These are phyloP conservation scores for Solanum etuberosum DNA, from an alignment of 257 asterid species.

Conservation along the genomic window DNA sequence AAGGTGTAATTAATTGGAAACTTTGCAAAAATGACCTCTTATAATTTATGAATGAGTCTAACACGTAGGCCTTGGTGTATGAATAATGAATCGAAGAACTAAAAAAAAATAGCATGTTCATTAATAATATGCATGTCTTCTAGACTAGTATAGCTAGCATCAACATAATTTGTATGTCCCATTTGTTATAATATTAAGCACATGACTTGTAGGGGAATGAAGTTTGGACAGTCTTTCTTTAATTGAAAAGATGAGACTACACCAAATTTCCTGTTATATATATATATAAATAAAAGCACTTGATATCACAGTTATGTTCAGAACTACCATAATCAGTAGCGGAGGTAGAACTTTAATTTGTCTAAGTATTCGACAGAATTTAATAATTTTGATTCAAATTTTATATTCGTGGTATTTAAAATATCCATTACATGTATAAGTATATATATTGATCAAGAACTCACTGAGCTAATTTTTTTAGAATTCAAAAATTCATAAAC, in stretches of 20 bases:
- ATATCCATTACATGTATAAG: not conserved
- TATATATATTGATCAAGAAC: not conserved
- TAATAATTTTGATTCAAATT: too few relatives aligned
- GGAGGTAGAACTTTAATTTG: not conserved
- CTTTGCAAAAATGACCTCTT: not conserved
- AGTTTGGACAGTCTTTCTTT: not conserved
- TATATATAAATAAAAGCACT: not conserved
- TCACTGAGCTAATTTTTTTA: not conserved
- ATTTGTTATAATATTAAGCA: not conserved
- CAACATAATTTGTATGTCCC: not conserved
- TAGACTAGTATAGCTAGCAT: not conserved
- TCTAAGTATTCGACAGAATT: too few relatives aligned
- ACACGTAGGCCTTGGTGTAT: not conserved
- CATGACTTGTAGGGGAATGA: not conserved
- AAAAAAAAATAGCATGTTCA: not conserved
- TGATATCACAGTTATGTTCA: not conserved
- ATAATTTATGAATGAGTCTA: not conserved
- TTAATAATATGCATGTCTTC: not conserved
- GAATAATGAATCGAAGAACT: not conserved
- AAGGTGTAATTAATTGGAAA: not conserved
- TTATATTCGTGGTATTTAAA: not conserved
- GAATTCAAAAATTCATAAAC: not conserved
- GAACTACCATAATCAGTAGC: not conserved
- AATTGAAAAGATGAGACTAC: not conserved
- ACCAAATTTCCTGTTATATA: not conserved